Conservation (phyloP, 1,284 basidiomycete genomes). For the Afroboletus lepidellus region DNA sequence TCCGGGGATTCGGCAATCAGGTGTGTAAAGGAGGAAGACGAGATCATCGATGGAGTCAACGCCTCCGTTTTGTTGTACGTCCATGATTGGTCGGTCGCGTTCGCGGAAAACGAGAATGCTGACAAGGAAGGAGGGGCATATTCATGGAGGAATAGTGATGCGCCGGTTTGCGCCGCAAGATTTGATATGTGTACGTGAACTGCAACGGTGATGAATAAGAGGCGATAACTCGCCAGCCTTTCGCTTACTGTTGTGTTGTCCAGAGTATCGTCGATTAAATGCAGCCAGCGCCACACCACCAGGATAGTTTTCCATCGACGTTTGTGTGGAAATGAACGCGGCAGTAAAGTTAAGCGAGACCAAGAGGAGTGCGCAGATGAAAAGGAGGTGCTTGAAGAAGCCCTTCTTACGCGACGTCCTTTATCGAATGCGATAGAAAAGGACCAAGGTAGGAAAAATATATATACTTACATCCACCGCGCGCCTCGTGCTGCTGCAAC, state of each 20-base stretch:
- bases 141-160: conserved; percentile 83
- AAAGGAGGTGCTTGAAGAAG: conserved; percentile 42
- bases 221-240: neutral
- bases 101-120: conserved; percentile 12
- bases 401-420: conserved; percentile 51
- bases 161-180: conserved; percentile 86
- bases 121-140: conserved; percentile 50
- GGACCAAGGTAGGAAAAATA: neutral
- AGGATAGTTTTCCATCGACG: conserved; percentile 84
- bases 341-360: conserved; percentile 51
- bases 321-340: conserved; percentile 52
- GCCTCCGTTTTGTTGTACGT: conserved; percentile 79
- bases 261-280: conserved; percentile 56
- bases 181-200: conserved; percentile 78
- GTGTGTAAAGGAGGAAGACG: conserved; percentile 53
- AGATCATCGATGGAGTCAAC: conserved; percentile 44
- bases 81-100: conserved; percentile 40
- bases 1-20: conserved; percentile 47
- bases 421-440: neutral
- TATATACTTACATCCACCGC: conserved; percentile 52
- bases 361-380: conserved; percentile 45
- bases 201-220: conserved; percentile 13
- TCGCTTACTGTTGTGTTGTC: conserved; percentile 35
- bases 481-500: conserved; percentile 72
- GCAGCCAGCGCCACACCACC: conserved; percentile 74